Evolutionary conservation across 768 basidiomycete species (phyloP).

Genomic region (Kwoniella dendrophila): DNA sequence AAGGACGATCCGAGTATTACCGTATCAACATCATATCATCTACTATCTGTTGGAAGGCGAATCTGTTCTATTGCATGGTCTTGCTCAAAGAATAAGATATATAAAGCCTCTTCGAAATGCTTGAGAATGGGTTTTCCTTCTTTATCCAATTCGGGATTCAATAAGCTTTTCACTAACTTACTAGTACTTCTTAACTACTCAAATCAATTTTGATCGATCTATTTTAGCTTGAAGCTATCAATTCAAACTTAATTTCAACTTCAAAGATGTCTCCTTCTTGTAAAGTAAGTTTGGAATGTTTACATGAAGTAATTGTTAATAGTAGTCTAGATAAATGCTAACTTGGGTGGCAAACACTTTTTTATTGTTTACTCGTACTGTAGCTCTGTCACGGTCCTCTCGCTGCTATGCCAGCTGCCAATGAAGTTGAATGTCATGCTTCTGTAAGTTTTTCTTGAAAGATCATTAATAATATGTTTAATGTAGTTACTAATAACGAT

Average conservation of each 20-base stretch:
- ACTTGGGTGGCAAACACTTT: background rate
- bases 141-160: background rate
- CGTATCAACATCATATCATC: background rate
- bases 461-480: background rate
- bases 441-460: conserved; percentile 16
- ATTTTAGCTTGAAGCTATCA: background rate
- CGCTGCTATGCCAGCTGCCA: conserved; percentile 16
- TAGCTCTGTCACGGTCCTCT: conserved; percentile 34
- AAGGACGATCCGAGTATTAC: conserved; percentile 1
- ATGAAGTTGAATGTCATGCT: conserved; percentile 25
- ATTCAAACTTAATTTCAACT: background rate
- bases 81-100: background rate
- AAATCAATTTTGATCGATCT: background rate
- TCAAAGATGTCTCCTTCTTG: conserved; percentile 15
- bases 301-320: background rate
- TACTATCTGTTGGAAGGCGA: background rate
- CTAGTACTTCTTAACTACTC: background rate
- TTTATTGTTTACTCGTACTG: background rate
- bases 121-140: background rate
- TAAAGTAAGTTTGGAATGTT: conserved; percentile 17
- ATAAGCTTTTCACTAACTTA: too few species aligned
- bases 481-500: too few species aligned
- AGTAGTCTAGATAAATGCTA: background rate
- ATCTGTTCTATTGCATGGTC: background rate
- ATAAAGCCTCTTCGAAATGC: conserved; percentile 4